phyloP scores from a whole-genome alignment of 352 stramenopile species.

The Pseudoperonospora humuli region DNA sequence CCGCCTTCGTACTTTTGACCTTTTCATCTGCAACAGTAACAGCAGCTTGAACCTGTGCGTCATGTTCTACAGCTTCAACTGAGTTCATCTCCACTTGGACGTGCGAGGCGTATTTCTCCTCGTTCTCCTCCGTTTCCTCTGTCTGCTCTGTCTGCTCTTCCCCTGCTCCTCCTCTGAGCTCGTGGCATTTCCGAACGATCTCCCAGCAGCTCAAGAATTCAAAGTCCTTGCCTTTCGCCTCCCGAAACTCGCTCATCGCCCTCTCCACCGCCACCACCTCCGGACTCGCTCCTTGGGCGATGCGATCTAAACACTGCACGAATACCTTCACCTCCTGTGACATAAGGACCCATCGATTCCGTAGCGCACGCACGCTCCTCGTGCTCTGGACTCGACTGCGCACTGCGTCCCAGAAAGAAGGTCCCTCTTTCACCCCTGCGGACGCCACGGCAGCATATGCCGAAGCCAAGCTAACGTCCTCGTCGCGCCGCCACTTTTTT shows the following conservation, averaged over 20 bases:
- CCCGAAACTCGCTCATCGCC: constrained; percentile 1
- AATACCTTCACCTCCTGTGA: constrained; percentile 1
- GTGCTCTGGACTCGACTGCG: neutral
- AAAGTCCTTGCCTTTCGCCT: constrained; percentile 1
- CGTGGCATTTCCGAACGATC: constrained; percentile 1
- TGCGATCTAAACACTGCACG: neutral
- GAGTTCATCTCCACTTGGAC: neutral
- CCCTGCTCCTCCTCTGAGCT: neutral
- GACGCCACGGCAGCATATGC: neutral
- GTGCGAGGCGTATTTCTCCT: neutral
- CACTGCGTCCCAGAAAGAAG: constrained; percentile 2
- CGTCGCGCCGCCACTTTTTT: constrained; percentile 1
- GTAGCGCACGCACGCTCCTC: constrained; percentile 1
- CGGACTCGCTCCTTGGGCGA: neutral
- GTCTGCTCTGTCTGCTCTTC: neutral
- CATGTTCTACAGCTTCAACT: neutral
- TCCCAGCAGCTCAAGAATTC: constrained; percentile 9
- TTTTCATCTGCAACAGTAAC: neutral
- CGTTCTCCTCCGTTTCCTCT: neutral
- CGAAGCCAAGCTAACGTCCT: neutral
- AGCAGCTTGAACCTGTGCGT: neutral
- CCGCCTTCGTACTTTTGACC: neutral
- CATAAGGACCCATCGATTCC: constrained; percentile 1
- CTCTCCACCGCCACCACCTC: neutral
- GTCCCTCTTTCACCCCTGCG: neutral